A percentile compares a stretch with the other conserved stretches of the same genome.
Evolutionary conservation across 169 alveolate species (phyloP).

Genomic region (Plasmodium falciparum): DNA sequence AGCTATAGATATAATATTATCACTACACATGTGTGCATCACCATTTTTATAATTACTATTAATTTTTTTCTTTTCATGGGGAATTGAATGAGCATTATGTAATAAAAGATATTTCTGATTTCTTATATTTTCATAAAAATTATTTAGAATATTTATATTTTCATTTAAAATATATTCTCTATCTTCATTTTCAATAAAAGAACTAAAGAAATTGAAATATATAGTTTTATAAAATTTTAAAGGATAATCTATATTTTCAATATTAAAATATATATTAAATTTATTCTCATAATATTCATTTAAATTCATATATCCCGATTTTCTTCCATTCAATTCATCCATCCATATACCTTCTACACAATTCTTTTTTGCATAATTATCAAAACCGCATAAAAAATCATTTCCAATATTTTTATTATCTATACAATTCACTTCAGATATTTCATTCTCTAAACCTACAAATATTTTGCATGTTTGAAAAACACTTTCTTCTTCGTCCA

Average conservation of each 20-base stretch:
- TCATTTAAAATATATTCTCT: constrained; percentile 22
- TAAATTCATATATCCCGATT: constrained; percentile 12
- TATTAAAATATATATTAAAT: constrained; percentile 52
- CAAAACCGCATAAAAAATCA: constrained; percentile 46
- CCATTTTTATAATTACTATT: constrained; percentile 68
- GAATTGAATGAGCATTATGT: constrained; percentile 57
- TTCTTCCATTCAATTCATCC: background rate
- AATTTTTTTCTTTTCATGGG: constrained; percentile 38
- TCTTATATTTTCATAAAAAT: constrained; percentile 14
- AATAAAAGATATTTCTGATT: constrained; percentile 40
- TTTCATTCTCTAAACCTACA: constrained; percentile 11
- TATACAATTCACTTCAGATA: constrained; percentile 30
- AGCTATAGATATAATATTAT: constrained; percentile 68
- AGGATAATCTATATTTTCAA: constrained; percentile 42
- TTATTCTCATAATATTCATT: constrained; percentile 66
- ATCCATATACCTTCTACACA: constrained; percentile 14
- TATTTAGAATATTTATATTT: constrained; percentile 26
- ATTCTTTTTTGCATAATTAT: constrained; percentile 44
- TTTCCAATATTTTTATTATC: constrained; percentile 12
- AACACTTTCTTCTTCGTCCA: constrained; percentile 31
- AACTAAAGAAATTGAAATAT: constrained; percentile 42
- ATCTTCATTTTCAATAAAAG: constrained; percentile 29
- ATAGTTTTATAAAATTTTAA: constrained; percentile 35
- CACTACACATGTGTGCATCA: constrained; percentile 68
- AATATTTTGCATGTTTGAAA: constrained; percentile 28